These are phyloP conservation scores for Gastrodia elata DNA, from an alignment of 106 monocot species.

Conservation along the genomic window DNA sequence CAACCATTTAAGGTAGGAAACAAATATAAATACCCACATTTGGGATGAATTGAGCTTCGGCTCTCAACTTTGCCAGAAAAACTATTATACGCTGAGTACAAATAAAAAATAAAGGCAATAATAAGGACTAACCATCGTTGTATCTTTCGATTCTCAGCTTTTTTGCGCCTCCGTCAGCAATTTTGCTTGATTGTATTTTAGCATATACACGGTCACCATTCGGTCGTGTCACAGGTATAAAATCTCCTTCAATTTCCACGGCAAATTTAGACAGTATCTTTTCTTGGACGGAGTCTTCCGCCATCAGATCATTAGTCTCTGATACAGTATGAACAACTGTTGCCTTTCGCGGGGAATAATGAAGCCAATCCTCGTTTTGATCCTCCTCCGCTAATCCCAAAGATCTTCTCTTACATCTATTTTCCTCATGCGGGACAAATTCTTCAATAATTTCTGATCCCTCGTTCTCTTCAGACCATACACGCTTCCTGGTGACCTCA, in stretches of 20 bases:
- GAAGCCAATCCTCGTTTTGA: constrained; percentile 64
- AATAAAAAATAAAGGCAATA: background rate
- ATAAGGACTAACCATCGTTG: constrained; percentile 19
- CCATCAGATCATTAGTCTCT: constrained; percentile 4
- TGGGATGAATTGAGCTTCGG: too few species aligned
- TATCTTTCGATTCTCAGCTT: constrained; percentile 11
- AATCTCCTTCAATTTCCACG: constrained; percentile 78
- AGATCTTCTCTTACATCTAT: constrained; percentile 21
- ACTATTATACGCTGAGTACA: background rate
- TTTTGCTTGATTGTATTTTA: constrained; percentile 25
- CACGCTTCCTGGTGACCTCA: constrained; percentile 23
- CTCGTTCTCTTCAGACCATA: constrained; percentile 4
- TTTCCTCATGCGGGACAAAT: constrained; percentile 11
- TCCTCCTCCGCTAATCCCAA: constrained; percentile 9
- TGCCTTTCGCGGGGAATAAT: constrained; percentile 23
- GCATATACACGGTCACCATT: constrained; percentile 79
- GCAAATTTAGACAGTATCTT: constrained; percentile 64
- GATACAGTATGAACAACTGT: background rate
- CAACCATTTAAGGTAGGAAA: too few species aligned
- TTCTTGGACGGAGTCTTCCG: constrained; percentile 20
- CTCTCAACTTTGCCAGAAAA: too few species aligned
- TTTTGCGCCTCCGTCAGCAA: constrained; percentile 4
- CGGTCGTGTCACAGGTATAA: constrained; percentile 64
- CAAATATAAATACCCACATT: too few species aligned
- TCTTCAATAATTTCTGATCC: constrained; percentile 2